phyloP scores from a whole-genome alignment of 495 filamentous ascomycete genomes.

The Xylaria venustula region DNA sequence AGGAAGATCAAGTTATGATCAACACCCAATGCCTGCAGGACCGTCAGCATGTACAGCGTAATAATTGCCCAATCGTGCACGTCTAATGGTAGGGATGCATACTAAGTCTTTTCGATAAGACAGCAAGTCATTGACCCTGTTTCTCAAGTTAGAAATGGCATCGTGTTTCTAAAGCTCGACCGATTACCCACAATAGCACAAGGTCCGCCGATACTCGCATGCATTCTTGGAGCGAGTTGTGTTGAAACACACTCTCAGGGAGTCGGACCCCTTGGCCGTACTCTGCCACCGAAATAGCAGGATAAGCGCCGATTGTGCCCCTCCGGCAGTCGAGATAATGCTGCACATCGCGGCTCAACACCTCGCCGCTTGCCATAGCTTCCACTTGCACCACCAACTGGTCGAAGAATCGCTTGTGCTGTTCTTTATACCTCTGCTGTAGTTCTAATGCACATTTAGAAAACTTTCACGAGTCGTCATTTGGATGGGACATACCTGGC shows the following conservation, averaged over 20 bases:
- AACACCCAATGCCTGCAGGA: neutral
- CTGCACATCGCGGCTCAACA: no score
- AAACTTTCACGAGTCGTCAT: neutral
- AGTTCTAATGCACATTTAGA: neutral
- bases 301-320: neutral
- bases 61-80: neutral
- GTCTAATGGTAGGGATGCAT: neutral
- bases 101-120: neutral
- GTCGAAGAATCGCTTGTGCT: slow-evolving; percentile 6
- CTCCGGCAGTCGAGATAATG: neutral
- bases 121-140: neutral
- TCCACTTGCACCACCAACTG: slow-evolving; percentile 10
- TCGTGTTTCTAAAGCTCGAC: neutral
- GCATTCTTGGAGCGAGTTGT: slow-evolving; percentile 8
- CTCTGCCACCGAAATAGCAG: neutral
- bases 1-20: neutral
- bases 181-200: slow-evolving; percentile 1
- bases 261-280: neutral
- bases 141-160: neutral
- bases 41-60: neutral
- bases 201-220: slow-evolving; percentile 12
- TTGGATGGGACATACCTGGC: neutral
- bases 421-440: slow-evolving; percentile 5
- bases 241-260: slow-evolving; percentile 2
- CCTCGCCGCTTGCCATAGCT: slow-evolving; percentile 3